Base-by-base conservation (phyloP, 257 asterid genomes). In the Phtheirospermum japonicum region DNA sequence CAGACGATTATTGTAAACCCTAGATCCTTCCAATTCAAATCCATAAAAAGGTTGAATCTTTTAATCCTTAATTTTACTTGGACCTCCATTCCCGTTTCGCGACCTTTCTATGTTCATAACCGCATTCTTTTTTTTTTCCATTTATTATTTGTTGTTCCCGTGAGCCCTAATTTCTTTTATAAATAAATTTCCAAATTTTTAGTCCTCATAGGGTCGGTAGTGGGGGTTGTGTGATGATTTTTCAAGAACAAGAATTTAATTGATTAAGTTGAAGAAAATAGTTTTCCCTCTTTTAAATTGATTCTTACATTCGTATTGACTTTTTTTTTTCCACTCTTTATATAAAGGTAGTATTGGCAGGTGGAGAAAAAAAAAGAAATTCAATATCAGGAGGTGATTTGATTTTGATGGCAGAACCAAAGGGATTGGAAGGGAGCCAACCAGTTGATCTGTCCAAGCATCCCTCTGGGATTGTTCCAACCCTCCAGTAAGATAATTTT, bases 401-500 rank as follows among this genome's bases (percentile, higher is more conserved):
- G 46, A 57, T 52, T 68, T 45, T 60, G 33, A 81, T 85, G 89
- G 85, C 89, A 4, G 93, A 82, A 70, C 80, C 80, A 9, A 85
- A 77, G 56, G 84, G 79, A 17, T 12, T 74, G 65, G 92, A 84
- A 66, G 88, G 86, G 48, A 79, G 68, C 68, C 88, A 82, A 62
- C 89, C 92, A 13, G 89, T 85, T 59, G 93, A 82, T 78, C 70
- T 76, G 20, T 64, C 89, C 30, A 85, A 74, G 75, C 93, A 85
- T 63, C 86, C 89, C 31, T 85, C 93, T 71, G 86, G 93, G 55
- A 82, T 85, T 59, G 86, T 85, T n/a, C 93, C 93, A 30, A 85
- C 73, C 11, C 93, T 85, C 39, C 89, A 85, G 89, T 85, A 72
- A 65, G 85, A 61, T 39, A 43, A 16, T 43, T 18, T 50, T 60